These are phyloP conservation scores for Gaeumannomyces tritici DNA, from an alignment of 2,329 filamentous ascomycete genomes.

Conservation along the genomic window DNA sequence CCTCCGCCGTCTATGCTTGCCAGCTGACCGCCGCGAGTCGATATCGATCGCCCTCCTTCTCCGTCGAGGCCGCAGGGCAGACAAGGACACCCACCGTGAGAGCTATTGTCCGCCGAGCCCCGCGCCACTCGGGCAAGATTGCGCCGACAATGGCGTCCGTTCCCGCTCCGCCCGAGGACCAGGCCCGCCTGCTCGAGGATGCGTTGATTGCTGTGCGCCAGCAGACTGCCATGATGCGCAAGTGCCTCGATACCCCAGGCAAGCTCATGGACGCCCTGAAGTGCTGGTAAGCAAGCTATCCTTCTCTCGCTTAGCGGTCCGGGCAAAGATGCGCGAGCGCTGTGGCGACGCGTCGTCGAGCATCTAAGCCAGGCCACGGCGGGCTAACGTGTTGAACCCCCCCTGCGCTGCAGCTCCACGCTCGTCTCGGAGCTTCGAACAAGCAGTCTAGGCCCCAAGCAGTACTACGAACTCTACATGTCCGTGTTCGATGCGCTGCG, in stretches of 20 bases:
- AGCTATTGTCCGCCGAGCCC: slow-evolving; percentile 5
- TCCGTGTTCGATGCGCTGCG: slow-evolving; percentile 95
- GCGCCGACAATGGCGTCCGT: slow-evolving; percentile 18
- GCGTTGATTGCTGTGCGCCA: slow-evolving; percentile 92
- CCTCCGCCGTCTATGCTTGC: background rate
- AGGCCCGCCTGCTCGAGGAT: slow-evolving; percentile 92
- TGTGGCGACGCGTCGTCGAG: background rate
- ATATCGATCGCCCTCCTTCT: background rate
- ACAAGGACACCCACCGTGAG: background rate
- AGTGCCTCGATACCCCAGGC: slow-evolving; percentile 90
- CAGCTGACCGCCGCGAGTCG: background rate
- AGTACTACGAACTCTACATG: slow-evolving; percentile 99
- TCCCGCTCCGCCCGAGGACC: slow-evolving; percentile 63
- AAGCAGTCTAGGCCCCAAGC: slow-evolving; percentile 93
- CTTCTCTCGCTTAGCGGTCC: background rate
- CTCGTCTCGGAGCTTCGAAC: slow-evolving; percentile 97
- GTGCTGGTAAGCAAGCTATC: slow-evolving; percentile 72
- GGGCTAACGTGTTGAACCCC: slow-evolving; percentile 1
- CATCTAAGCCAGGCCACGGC: background rate
- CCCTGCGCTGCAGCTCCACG: slow-evolving; percentile 59
- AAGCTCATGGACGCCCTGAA: slow-evolving; percentile 99
- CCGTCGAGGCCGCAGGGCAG: background rate
- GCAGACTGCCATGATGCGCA: slow-evolving; percentile 94
- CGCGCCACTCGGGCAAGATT: slow-evolving; percentile 1
- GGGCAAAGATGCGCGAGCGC: background rate